Evolutionary conservation across 2,329 filamentous ascomycete species (phyloP), one percentile per base, ranked within the genome.

Genomic region (Decorospora gaudefroyi): DNA sequence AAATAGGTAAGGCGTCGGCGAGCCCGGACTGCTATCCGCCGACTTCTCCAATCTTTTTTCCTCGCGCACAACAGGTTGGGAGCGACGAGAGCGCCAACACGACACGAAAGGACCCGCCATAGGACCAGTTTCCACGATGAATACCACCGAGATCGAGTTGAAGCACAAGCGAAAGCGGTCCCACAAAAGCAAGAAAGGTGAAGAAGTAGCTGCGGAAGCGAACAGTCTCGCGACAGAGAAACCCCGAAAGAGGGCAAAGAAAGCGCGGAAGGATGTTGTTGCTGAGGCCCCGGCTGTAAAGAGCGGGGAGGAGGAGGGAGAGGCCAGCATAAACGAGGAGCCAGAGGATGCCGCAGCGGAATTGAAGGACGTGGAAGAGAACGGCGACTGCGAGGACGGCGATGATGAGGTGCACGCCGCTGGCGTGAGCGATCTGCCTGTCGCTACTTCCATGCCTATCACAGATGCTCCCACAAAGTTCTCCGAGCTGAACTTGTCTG

Each of bases 401-500:
- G 57, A 55, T 28, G 59, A 58, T 57, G 53, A 52, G 42, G 52
- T 32, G 62, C 65, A 49, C 28, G 47, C 46, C 34, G 51, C n/a
- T n/a, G n/a, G n/a, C n/a, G n/a, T n/a, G n/a, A n/a, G n/a, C 16
- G 80, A 81, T 42, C 71, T 84, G 7, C 79, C 80, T n/a, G 78
- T 78, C 7, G 71, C 65, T 68, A 78, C 70, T 62, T 79, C 75
- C 10, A 77, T 85, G 36, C 84, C 84, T 2, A 77, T 77, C 19
- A 78, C 82, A 19, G 81, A 81, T 38, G 81, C 86, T 43, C 84
- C 85, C 15, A 77, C 85, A 62, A 83, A 84, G 37, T 96, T 96
- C 66, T 74, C 82, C 22, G 87, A 97, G 55, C 77, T 99, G 52
- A 88, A 88, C 41, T 80, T 99, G 8, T 93, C 89, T 1, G 87